Base-by-base conservation (phyloP, 23 red algal species). In the Agarophyton chilense region DNA sequence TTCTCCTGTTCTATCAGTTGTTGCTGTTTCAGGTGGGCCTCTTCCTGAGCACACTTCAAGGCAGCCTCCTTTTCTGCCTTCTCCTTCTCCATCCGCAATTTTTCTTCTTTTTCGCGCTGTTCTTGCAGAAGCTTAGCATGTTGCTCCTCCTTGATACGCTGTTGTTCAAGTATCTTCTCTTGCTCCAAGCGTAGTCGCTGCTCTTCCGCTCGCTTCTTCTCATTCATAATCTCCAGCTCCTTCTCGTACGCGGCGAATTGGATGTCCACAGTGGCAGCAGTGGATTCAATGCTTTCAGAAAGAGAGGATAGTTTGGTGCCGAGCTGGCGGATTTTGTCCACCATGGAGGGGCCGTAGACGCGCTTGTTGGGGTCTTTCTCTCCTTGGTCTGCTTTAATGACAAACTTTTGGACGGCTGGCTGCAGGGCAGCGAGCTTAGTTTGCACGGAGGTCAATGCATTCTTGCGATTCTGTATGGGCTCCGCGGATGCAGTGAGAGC, bases 281-380 rank as follows among this genome's bases (percentile, higher is more conserved):
- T 28, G 11, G 46, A 11, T 1, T 63, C 65, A 38, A 91, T n/a
- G 1, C 10, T 4, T 22, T 45, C 55, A 5, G 32, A 36, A 25
- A 91, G 61, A 44, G 41, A 10, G 64, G 32, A 40, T 13, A 77
- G 35, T 12, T 78, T 65, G n/a, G 38, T 17, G 35, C 55, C 52
- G 33, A 89, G 71, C 32, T 61, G 29, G 32, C 71, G 50, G 21
- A 91, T 81, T 33, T 91, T 91, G 16, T 35, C 39, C 2, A 81
- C 76, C 88, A 91, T 91, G 12, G 49, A 71, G 51, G 75, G 50
- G 40, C 88, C 88, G 52, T 91, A 91, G 7, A 82, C 42, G 45
- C 88, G 88, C 76, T 91, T 91, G 35, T 79, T 81, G 18, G 88
- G 88, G 46, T 91, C 88, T 21, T 53, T 43, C 45, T 82, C 88